Evolutionary conservation across 2,329 filamentous ascomycete genomes (phyloP), one percentile per base, ranked within the genome.

Genomic region (Stagonosporopsis cucurbitacearum): DNA sequence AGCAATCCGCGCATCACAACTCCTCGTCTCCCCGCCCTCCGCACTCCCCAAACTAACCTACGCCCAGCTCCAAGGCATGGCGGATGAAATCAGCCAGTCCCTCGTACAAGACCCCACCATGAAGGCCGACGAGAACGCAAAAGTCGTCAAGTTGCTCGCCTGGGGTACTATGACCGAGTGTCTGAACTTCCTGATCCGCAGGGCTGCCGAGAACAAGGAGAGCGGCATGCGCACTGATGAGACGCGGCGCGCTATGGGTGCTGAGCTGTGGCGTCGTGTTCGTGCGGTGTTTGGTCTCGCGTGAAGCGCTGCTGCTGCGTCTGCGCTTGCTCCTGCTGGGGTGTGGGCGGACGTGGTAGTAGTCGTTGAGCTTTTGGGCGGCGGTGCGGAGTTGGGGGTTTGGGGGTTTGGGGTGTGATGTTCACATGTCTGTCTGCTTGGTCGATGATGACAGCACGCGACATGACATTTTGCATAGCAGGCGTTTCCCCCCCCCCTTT

Each of bases 11-110:
- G 77, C 79, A 40, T 62, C 76, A 19, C 82, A 84, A 45, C 63
- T 25, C 62, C 66, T 39, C 28, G 44, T 54, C 69, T 68, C 4
- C 69, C 75, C 36, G 58, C 80, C 58, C 36, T 48, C 60, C 17
- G 37, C 57, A 1, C 64, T 73, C 1, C 70, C 70, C 0, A 59
- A 65, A 2, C 75, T 86, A 9, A 75, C 78, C 0, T 92, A 91
- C 73, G 90, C 90, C 2, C 93, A 97, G 78, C 84, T 97, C 1
- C 90, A 94, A 79, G 93, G 94, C 36, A 98, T 98, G 94, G 94
- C 94, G 1, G 94, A 98, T 66, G 93, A 97, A 72, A 87, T 98
- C 48, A 92, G 88, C 54, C 82, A 83, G 62, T 76, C 78, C 3
- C 72, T 86, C 0, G 71, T 86, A 15, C 76, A 83, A 54, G 77